Evolutionary conservation across 805 yeast genomes (phyloP), one percentile per base, ranked within the genome.

Genomic region (Saturnispora diversa): DNA sequence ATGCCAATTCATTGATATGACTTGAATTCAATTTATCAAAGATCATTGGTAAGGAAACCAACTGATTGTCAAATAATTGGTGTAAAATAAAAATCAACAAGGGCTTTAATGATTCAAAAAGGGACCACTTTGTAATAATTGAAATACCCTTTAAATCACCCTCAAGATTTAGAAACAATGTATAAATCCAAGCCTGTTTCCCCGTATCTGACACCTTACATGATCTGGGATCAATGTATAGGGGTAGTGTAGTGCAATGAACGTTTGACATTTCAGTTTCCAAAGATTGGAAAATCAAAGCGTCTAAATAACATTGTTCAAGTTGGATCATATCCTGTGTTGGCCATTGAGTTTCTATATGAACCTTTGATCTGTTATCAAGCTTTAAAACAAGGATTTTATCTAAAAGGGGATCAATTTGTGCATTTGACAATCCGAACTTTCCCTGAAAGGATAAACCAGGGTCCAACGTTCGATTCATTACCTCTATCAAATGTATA

Each of bases 31-130:
- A 44, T 20, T 50, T 51, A 5, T 38, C 13, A 10, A 40, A 47
- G 1, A 50, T 38, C 27, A 15, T 8, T 5, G 32, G 39, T 12
- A 36, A 12, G 12, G 39, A 20, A 21, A 27, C 17, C 6, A 13
- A 13, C 11, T 27, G 21, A 12, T 50, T 39, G 11, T 44, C 40
- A 10, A 54, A 33, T 39, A 62, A 63, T 23, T 56, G 56, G 51
- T 72, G 76, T 32, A 74, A 54, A 27, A 72, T 52, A 20, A 69
- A 67, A 31, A 67, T 58, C 39, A 74, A 46, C 32, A 74, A 47
- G 2, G 79, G 78, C 47, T 66, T 68, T 48, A 74, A 70, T 48
- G 60, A 63, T 46, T 70, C 68, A 55, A 72, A 70, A 41, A 63
- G 62, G 7, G 67, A 52, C 27, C 70, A 48, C 30, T 54, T 55